These are phyloP conservation scores for Podaxis mareebaensis DNA, from an alignment of 768 basidiomycete species.

Conservation along the genomic window DNA sequence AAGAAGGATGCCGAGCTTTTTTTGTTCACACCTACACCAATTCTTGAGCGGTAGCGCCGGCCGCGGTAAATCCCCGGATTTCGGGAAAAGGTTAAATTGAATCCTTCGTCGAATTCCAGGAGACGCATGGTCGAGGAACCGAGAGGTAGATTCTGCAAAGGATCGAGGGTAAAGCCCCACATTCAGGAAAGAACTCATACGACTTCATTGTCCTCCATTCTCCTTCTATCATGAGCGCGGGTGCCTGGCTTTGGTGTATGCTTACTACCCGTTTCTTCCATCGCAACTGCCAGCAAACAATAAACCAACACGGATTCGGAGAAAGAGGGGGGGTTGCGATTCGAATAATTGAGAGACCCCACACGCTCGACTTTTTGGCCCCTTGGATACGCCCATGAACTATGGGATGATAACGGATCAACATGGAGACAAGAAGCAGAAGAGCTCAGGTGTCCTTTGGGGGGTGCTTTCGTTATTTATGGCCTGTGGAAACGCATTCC, in stretches of 20 bases:
- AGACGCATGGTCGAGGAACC: not conserved
- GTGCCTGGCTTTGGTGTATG: not conserved
- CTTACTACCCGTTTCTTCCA: not conserved
- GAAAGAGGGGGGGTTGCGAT: not conserved
- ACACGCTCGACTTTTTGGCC: not conserved
- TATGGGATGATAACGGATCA: constrained; percentile 4
- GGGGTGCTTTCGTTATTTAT: constrained; percentile 4
- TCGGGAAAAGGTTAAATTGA: constrained; percentile 1
- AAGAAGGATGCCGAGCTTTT: not conserved
- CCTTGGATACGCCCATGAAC: constrained; percentile 2
- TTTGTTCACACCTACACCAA: constrained; percentile 3
- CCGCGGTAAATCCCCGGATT: not conserved
- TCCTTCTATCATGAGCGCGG: not conserved
- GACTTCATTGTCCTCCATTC: not conserved
- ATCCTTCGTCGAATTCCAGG: no score
- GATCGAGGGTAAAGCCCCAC: not conserved
- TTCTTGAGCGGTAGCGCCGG: not conserved
- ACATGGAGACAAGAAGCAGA: not conserved
- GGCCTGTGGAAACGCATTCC: not conserved
- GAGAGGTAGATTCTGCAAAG: no score
- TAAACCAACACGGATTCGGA: not conserved
- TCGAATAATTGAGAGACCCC: not conserved
- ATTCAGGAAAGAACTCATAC: not conserved
- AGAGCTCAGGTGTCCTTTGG: not conserved
- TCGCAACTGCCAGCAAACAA: constrained; percentile 11